Evolutionary conservation across 106 monocot genomes (phyloP).

Genomic region (Posidonia australis): DNA sequence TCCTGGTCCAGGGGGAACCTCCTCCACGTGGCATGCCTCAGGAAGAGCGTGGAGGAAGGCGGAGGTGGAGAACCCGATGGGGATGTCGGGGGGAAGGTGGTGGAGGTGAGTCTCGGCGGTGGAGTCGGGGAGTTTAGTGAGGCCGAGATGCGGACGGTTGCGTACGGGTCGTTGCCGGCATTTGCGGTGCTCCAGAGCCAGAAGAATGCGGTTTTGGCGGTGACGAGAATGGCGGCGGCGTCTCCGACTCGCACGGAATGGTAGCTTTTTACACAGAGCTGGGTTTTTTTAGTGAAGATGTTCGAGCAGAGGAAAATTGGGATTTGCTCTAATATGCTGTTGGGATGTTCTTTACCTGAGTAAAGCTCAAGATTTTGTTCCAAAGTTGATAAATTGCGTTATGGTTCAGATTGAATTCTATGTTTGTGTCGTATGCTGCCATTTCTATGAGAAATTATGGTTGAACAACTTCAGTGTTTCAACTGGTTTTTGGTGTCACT

Average conservation of each 20-base stretch:
- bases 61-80: slow-evolving; percentile 8
- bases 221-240: neutral
- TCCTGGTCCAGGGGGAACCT: slow-evolving; percentile 69
- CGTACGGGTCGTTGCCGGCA: slow-evolving; percentile 64
- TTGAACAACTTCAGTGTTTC: too few relatives aligned
- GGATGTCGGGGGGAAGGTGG: slow-evolving; percentile 40
- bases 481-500: too few relatives aligned
- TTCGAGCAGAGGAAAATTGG: neutral
- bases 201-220: slow-evolving; percentile 28
- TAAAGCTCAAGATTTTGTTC: too few relatives aligned
- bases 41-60: slow-evolving; percentile 6
- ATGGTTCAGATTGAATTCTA: too few relatives aligned
- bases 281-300: neutral
- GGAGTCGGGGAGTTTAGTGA: slow-evolving; percentile 34
- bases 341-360: too few relatives aligned
- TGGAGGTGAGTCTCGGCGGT: slow-evolving; percentile 49
- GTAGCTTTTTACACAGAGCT: neutral
- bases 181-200: slow-evolving; percentile 74
- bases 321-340: too few relatives aligned
- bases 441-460: too few relatives aligned
- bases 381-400: too few relatives aligned
- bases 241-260: neutral
- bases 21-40: slow-evolving; percentile 75
- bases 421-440: too few relatives aligned
- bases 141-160: slow-evolving; percentile 54